Percentiles rank a stretch among this genome's conserved stretches.
Evolutionary conservation across 148 eudicot genomes (phyloP).

Genomic region (Selenicereus undatus): DNA sequence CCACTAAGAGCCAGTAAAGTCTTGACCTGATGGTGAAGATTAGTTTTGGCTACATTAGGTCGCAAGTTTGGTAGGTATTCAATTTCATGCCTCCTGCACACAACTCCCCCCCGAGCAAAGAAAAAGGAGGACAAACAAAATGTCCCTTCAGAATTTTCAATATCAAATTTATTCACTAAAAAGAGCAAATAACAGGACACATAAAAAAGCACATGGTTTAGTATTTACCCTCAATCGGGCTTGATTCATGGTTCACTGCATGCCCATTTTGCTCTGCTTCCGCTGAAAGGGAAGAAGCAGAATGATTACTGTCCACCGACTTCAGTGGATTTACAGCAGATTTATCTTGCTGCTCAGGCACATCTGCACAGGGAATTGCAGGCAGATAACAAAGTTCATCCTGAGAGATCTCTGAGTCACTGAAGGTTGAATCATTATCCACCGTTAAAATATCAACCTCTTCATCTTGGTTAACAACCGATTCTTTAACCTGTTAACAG

Average conservation of each 20-base stretch:
- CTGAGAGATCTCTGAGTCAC: constrained; percentile 88
- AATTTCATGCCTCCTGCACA: neutral
- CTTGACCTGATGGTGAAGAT: neutral
- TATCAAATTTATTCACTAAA: neutral
- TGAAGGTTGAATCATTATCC: constrained; percentile 71
- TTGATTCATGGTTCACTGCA: constrained; percentile 50
- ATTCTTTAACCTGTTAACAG: constrained; percentile 65
- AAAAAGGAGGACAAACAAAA: no score
- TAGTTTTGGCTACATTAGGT: neutral
- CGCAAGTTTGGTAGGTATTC: neutral
- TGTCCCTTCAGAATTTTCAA: neutral
- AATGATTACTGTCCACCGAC: constrained; percentile 48
- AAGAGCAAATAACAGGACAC: neutral
- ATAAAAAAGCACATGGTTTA: constrained; percentile 2
- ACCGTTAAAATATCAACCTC: constrained; percentile 78
- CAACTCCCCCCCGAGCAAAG: neutral
- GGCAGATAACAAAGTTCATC: constrained; percentile 83
- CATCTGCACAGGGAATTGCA: constrained; percentile 68
- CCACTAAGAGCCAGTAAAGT: neutral
- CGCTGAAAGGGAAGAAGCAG: constrained; percentile 73
- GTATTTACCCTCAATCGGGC: constrained; percentile 62
- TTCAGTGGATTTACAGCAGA: constrained; percentile 48
- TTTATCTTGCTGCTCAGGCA: constrained; percentile 57
- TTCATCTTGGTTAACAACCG: constrained; percentile 70
- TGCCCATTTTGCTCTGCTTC: constrained; percentile 64